Evolutionary conservation across 257 asterid species (phyloP).

Genomic region (Fraxinus cuspidata): DNA sequence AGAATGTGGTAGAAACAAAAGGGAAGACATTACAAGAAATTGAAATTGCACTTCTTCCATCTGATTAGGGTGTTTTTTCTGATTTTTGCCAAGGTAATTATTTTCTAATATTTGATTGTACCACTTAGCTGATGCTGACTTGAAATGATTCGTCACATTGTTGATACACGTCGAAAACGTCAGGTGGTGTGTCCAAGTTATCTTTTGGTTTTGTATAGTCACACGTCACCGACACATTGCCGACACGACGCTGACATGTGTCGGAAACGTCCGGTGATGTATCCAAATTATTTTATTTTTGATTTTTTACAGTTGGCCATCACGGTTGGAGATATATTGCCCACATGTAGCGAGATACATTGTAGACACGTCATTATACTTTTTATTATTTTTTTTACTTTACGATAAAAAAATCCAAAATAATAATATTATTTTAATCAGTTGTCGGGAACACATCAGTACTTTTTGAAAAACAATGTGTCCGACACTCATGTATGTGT

Average conservation of each 20-base stretch:
- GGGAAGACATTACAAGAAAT: slow-evolving; percentile 90
- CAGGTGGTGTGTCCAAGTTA: background rate
- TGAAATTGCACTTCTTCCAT: slow-evolving; percentile 66
- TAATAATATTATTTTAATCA: no score
- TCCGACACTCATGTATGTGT: background rate
- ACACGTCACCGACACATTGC: background rate
- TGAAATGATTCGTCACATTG: background rate
- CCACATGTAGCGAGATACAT: no score
- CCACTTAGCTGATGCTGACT: background rate
- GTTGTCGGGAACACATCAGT: background rate
- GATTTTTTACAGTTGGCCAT: no score
- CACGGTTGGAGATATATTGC: no score
- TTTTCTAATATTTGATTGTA: background rate
- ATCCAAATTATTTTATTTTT: no score
- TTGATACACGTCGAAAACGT: no score
- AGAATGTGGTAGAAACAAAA: slow-evolving; percentile 75
- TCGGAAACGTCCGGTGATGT: background rate
- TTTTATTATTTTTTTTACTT: no score
- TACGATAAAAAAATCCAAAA: no score
- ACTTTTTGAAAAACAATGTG: no score
- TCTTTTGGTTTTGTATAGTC: background rate
- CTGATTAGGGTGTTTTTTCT: slow-evolving; percentile 33
- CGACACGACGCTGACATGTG: background rate
- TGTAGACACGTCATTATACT: no score
- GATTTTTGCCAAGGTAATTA: slow-evolving; percentile 24